Evolutionary conservation across 1,284 basidiomycete genomes (phyloP), one percentile per base, ranked within the genome.

Genomic region (Cutaneotrichosporon cavernicola): DNA sequence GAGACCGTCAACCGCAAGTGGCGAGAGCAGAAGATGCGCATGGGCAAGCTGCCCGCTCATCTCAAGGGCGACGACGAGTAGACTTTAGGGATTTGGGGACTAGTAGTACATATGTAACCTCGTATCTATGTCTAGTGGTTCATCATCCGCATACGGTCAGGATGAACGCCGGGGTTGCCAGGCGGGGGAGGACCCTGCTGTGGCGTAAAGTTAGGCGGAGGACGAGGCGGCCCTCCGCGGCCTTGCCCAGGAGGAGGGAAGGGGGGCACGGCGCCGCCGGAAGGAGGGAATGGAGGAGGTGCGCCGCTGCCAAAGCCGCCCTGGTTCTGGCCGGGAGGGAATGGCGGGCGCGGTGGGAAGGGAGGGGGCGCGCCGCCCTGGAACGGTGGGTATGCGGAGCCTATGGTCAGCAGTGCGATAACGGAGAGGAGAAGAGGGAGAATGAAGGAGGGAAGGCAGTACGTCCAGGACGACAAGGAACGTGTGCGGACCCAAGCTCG

Each of bases 101-200:
- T 56, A 61, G 46, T 65, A 59, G 36, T 63, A 63, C 65, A 66
- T 56, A 66, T 56, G 55, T 53, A 21, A 22, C 56, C 52, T 21
- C 40, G 14, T 51, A 58, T 49, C 10, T 30, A 56, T 14, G 5
- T 60, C 52, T 61, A 56, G 40, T 61, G 38, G 58, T 82, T 86
- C 88, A 92, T 87, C 90, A 92, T 92, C 65, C 90, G 84, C 76
- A 91, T 72, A 66, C 91, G 85, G 80, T 93, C 91, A n/a, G 91
- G 91, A 80, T 93, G 91, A 70, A 93, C 90, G 34, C 86, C 88
- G 22, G 82, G 69, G 16, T 67, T 63, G 11, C 64, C 73, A 4
- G 46, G 66, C 13, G 60, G 52, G 30, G 69, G 73, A 11, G 68
- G 71, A 11, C 61, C 64, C 21, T 61, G 57, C n/a, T 57, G 55